phyloP scores from a whole-genome alignment of 2,329 filamentous ascomycete genomes.

The Colletotrichum sansevieriae region DNA sequence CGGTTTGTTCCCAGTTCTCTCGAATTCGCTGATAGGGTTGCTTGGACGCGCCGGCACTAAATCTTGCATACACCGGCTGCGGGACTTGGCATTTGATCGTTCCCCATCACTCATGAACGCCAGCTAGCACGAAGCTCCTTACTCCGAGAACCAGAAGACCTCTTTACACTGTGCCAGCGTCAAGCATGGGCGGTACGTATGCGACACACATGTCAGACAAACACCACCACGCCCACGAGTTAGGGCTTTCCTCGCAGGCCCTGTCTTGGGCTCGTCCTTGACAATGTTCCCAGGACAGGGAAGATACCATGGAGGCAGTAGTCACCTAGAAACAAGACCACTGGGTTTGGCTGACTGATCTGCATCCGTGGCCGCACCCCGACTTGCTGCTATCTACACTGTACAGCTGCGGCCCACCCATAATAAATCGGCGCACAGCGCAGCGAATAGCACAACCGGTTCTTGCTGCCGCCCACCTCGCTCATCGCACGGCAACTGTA shows the following conservation, averaged over 20 bases:
- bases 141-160: neutral
- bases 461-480: conserved; percentile 1
- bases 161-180: neutral
- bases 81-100: conserved; percentile 6
- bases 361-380: conserved; percentile 20
- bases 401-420: conserved; percentile 10
- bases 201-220: conserved; percentile 32
- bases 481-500: neutral
- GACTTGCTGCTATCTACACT: neutral
- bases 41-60: conserved; percentile 10
- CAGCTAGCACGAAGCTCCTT: neutral
- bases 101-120: neutral
- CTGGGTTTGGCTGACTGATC: conserved; percentile 28
- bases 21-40: conserved; percentile 19
- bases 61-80: conserved; percentile 5
- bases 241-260: conserved; percentile 29
- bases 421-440: conserved; percentile 5
- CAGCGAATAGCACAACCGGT: neutral
- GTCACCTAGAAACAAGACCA: conserved; percentile 28
- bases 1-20: conserved; percentile 6
- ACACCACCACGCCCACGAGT: conserved; percentile 6
- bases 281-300: conserved; percentile 25
- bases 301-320: conserved; percentile 20
- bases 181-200: too few relatives aligned
- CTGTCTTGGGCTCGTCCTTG: conserved; percentile 26